Conservation (phyloP, 2,329 filamentous ascomycete genomes). For the Thielaviopsis punctulata region DNA sequence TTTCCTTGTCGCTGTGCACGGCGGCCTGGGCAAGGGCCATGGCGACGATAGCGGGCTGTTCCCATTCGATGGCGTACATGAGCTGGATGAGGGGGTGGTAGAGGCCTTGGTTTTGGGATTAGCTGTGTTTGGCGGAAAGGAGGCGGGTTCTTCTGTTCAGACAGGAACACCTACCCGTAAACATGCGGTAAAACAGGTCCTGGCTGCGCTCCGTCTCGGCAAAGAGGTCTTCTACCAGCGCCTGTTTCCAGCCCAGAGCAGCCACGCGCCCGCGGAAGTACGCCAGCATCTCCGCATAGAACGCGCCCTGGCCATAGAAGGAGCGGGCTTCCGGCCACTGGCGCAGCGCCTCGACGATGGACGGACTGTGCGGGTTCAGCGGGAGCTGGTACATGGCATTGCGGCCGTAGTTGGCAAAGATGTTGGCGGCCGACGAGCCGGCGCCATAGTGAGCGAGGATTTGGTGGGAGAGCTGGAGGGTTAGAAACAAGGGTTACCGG, state of each 20-base stretch:
- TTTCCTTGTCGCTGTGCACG: conserved; percentile 44
- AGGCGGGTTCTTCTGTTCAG: conserved; percentile 4
- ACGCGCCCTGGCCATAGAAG: conserved; percentile 42
- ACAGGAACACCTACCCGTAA: conserved; percentile 30
- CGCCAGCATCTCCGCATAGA: conserved; percentile 56
- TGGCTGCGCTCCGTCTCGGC: conserved; percentile 45
- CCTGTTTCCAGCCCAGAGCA: conserved; percentile 37
- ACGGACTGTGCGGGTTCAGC: conserved; percentile 27
- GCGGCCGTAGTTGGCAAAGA: conserved; percentile 46
- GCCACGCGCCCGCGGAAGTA: conserved; percentile 66
- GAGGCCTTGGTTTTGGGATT: conserved; percentile 31
- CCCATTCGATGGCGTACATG: conserved; percentile 69
- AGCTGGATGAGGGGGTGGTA: conserved; percentile 72
- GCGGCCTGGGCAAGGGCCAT: conserved; percentile 63
- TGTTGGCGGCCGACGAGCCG: conserved; percentile 40
- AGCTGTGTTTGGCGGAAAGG: neutral
- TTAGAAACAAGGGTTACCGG: too few relatives aligned
- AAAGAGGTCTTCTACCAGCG: conserved; percentile 53
- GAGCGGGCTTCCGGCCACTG: conserved; percentile 36
- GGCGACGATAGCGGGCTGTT: conserved; percentile 65
- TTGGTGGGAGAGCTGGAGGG: conserved; percentile 51
- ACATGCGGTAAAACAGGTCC: conserved; percentile 52
- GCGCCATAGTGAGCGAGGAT: conserved; percentile 62
- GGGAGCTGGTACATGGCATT: conserved; percentile 53
- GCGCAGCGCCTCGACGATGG: conserved; percentile 36